Base-by-base conservation (phyloP, 176 grass and related monocot genomes). In the Poa annua region DNA sequence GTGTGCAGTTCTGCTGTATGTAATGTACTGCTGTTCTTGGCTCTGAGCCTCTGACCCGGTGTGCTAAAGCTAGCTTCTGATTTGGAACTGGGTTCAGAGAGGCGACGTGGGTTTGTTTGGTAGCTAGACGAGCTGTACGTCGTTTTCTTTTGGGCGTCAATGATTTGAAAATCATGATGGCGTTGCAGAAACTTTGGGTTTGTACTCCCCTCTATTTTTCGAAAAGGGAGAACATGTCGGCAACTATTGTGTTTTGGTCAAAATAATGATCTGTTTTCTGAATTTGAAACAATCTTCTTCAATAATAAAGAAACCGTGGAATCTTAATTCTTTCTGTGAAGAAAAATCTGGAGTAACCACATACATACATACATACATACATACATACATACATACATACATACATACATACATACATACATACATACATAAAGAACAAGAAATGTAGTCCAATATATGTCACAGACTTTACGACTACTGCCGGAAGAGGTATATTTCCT, bases 141-240 rank as follows among this genome's bases (percentile, higher is more conserved):
- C 21, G 32, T 85, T 89, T 85, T 63, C 81, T 77, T 76, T 89
- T 19, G 15, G n/a, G 33, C 16, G 55, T 73, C 88, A 86, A 83
- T 89, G 79, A 89, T 86, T 78, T 66, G 56, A 48, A 77, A 69
- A 81, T 60, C 63, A 82, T 61, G 8, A 80, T 42, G 69, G 52
- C 12, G 17, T 29, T 4, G 7, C 6, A 4, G 78, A 80, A 42
- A 78, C 20, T 62, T 79, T 72, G 64, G 24, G 47, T 48, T 61
- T 60, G 52, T 51, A 53, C 12, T 54, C 55, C 15, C 14, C 11
- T 55, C 17, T 66, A 22, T 47, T 12, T 47, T 47, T 42, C 41
- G 10, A 47, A 47, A 11, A 11, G 11, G 44, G 44, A 29, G 11
- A 12, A 11, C 42, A 45, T 79, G 80, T 79, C 81, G 75, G 86